These are phyloP conservation scores for Cadophora malorum DNA, from an alignment of 2,329 filamentous ascomycete species.

Conservation along the genomic window DNA sequence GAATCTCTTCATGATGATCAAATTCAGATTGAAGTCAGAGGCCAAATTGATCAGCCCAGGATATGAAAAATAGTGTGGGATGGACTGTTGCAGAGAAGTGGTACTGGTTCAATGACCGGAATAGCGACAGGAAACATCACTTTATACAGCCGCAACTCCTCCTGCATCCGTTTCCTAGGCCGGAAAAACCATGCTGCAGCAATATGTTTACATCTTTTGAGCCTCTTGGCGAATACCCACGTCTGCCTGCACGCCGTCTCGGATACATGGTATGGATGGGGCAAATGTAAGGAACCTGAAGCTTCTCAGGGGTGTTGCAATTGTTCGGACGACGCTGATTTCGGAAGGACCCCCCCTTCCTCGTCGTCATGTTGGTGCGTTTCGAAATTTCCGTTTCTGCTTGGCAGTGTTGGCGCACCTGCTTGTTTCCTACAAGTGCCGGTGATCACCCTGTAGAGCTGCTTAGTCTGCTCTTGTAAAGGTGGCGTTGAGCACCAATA, in stretches of 20 bases:
- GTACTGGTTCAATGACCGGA: background rate
- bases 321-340: background rate
- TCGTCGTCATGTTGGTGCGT: constrained; percentile 16
- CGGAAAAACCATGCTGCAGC: constrained; percentile 4
- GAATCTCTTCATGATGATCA: constrained; percentile 8
- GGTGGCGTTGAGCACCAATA: background rate
- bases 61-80: background rate
- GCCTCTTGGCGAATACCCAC: background rate
- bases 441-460: background rate
- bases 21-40: background rate
- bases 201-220: constrained; percentile 1
- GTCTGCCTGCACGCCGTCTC: background rate
- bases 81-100: background rate
- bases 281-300: background rate
- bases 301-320: background rate
- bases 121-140: background rate
- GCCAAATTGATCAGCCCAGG: background rate
- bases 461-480: background rate
- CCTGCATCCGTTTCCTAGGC: background rate
- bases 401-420: constrained; percentile 8
- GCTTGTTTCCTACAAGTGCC: constrained; percentile 1
- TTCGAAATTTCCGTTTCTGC: constrained; percentile 16
- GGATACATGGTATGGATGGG: background rate
- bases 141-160: background rate
- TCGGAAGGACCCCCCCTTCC: background rate